A percentile compares a stretch with the other conserved stretches of the same genome.
Conservation (phyloP, 495 filamentous ascomycete genomes). For the Glonium stellatum region DNA sequence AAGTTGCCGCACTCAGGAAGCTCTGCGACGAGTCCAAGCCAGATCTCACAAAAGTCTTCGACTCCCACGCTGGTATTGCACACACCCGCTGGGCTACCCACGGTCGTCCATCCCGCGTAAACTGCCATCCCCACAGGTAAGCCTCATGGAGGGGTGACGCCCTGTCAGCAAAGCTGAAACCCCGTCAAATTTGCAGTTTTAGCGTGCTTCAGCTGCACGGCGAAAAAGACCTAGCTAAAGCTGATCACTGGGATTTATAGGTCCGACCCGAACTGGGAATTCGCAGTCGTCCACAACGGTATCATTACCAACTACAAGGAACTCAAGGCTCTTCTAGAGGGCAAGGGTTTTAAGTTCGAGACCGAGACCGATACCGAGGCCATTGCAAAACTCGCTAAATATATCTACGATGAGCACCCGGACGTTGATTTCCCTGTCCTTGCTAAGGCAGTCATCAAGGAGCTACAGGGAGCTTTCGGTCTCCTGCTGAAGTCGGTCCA, state of each 20-base stretch:
- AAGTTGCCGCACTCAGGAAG: constrained; percentile 91
- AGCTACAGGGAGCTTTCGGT: constrained; percentile 95
- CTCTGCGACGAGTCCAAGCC: constrained; percentile 78
- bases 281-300: constrained; percentile 96
- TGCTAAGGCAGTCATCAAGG: constrained; percentile 94
- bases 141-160: constrained; percentile 22
- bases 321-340: constrained; percentile 82
- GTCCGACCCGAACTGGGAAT: constrained; percentile 86
- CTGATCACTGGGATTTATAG: constrained; percentile 32
- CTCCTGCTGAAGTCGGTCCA: constrained; percentile 95
- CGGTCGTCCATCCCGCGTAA: constrained; percentile 82
- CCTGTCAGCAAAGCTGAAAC: constrained; percentile 23
- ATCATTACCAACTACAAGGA: constrained; percentile 99
- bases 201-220: constrained; percentile 35
- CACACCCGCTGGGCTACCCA: constrained; percentile 99
- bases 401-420: constrained; percentile 92
- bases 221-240: background rate
- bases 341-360: constrained; percentile 97
- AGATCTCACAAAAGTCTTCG: constrained; percentile 85
- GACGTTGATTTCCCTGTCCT: constrained; percentile 92
- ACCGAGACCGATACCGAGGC: constrained; percentile 98
- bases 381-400: constrained; percentile 97
- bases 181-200: background rate
- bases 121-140: constrained; percentile 98
- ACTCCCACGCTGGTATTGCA: constrained; percentile 95